These are phyloP conservation scores for Mariannaea elegans DNA, from an alignment of 2,329 filamentous ascomycete genomes.

Conservation along the genomic window DNA sequence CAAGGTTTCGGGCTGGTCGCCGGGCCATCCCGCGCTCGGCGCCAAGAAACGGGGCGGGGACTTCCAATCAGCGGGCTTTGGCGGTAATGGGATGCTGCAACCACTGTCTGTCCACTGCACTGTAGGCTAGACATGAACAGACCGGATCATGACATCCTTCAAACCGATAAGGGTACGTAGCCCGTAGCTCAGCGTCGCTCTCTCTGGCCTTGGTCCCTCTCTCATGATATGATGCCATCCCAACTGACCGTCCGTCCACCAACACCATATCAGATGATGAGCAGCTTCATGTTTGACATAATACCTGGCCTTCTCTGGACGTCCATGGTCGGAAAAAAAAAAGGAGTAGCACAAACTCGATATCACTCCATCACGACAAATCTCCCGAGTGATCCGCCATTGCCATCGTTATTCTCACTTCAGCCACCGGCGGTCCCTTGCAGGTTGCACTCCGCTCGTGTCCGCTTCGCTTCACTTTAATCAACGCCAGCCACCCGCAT, in stretches of 20 bases:
- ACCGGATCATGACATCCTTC: not conserved
- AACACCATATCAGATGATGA: not conserved
- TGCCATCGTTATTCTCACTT: not conserved
- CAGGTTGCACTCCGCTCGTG: conserved; percentile 22
- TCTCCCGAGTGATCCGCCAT: not conserved
- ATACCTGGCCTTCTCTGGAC: not conserved
- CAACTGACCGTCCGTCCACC: not conserved
- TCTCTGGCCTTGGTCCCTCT: not conserved
- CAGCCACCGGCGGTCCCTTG: conserved; percentile 24
- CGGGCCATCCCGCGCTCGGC: conserved; percentile 37
- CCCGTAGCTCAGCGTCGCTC: not conserved
- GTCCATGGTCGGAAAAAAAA: not conserved
- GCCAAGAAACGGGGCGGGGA: conserved; percentile 22
- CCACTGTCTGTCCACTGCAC: conserved; percentile 5
- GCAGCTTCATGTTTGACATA: not conserved
- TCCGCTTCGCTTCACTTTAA: conserved; percentile 16
- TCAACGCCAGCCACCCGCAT: conserved; percentile 24
- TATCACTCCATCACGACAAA: not conserved
- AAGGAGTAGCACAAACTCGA: too few relatives aligned
- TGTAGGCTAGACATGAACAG: not conserved
- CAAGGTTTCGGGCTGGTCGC: conserved; percentile 14
- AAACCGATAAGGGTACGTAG: conserved; percentile 7
- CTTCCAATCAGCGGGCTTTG: conserved; percentile 9
- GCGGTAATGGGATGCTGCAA: not conserved
- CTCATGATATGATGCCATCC: conserved; percentile 12